Evolutionary conservation across 164 flowering plant species (phyloP).

Genomic region (Annona cherimola): DNA sequence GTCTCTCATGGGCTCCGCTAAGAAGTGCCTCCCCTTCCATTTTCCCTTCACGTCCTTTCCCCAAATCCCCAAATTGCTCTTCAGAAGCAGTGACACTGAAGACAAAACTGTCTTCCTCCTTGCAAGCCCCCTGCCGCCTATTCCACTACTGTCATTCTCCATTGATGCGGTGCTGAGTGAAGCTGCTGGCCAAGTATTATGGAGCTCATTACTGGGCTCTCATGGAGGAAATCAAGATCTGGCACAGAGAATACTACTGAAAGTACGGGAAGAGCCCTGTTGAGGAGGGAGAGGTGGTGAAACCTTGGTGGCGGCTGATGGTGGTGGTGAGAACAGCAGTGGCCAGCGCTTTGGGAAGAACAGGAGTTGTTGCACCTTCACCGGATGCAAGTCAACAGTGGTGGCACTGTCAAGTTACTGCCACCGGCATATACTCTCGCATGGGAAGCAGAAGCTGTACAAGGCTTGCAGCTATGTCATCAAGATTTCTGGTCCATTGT

Average conservation of each 20-base stretch:
- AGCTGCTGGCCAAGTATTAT: slow-evolving; percentile 37
- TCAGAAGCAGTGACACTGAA: slow-evolving; percentile 10
- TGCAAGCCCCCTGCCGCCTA: neutral
- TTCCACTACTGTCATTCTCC: neutral
- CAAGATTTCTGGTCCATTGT: slow-evolving; percentile 41
- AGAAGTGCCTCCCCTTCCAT: neutral
- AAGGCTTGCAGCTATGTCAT: slow-evolving; percentile 53
- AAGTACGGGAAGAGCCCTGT: slow-evolving; percentile 56
- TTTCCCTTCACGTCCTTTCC: neutral
- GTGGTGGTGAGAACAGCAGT: neutral
- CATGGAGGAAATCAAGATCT: slow-evolving; percentile 56
- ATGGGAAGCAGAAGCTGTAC: slow-evolving; percentile 70
- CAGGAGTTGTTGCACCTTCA: slow-evolving; percentile 32
- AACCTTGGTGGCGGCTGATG: slow-evolving; percentile 17
- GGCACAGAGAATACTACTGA: slow-evolving; percentile 67
- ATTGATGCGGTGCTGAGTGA: slow-evolving; percentile 31
- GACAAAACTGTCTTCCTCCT: slow-evolving; percentile 12
- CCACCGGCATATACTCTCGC: slow-evolving; percentile 63
- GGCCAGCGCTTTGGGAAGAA: neutral
- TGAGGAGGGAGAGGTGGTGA: slow-evolving; percentile 26
- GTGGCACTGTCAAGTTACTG: slow-evolving; percentile 78
- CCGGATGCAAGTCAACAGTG: slow-evolving; percentile 67
- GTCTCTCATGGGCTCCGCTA: neutral
- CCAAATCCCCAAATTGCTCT: neutral
- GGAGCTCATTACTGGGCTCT: slow-evolving; percentile 58